Conservation (phyloP, 2,329 filamentous ascomycete genomes). For the Colletotrichum salicis region DNA sequence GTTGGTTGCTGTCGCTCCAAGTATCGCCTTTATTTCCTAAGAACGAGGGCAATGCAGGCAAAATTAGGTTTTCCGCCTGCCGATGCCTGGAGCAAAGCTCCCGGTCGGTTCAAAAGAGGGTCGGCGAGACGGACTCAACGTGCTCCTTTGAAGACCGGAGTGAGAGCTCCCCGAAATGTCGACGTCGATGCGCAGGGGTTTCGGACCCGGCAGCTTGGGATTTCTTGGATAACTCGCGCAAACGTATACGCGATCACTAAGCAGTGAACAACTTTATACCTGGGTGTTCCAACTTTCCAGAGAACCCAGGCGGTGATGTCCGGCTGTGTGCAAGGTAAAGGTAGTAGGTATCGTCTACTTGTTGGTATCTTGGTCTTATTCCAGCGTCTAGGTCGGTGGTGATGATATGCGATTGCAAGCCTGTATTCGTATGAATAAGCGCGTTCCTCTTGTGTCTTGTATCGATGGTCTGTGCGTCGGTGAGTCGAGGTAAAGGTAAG, state of each 20-base stretch:
- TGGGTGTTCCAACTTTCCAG: background rate
- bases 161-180: background rate
- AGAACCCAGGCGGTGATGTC: background rate
- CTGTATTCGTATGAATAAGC: background rate
- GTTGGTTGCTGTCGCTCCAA: background rate
- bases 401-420: background rate
- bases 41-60: background rate
- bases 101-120: background rate
- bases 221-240: conserved; percentile 3
- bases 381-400: conserved; percentile 3
- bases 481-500: conserved; percentile 10
- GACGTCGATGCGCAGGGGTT: conserved; percentile 4
- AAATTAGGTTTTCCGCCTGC: conserved; percentile 20
- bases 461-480: conserved; percentile 9
- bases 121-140: background rate
- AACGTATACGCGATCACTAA: background rate
- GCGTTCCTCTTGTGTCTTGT: background rate
- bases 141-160: background rate
- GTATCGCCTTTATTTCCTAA: background rate
- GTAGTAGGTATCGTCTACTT: background rate
- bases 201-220: conserved; percentile 14
- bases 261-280: background rate
- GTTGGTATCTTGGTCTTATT: conserved; percentile 1
- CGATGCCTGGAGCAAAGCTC: conserved; percentile 25
- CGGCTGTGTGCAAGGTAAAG: background rate